Evolutionary conservation across 441 rosid genomes (phyloP), one percentile per base, ranked within the genome.

Genomic region (Sinapis alba): DNA sequence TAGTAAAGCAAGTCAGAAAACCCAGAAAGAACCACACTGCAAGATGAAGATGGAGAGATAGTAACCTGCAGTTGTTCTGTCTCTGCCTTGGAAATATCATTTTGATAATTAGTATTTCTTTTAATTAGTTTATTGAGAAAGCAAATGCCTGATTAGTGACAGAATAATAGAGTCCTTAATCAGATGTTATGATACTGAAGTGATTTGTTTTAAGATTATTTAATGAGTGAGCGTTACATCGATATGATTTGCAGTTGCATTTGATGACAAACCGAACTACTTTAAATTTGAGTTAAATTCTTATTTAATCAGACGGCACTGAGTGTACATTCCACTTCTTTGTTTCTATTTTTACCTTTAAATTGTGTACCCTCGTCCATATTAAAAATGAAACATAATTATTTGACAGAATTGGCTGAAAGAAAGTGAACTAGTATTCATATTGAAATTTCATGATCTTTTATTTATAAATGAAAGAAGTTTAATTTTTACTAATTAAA

Each of bases 61-160:
- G 56, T 73, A 76, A 73, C 79, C 83, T 83, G 83, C 81, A 79
- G 83, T 81, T 28, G 68, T 77, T 73, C 71, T 83, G 77, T 81
- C 76, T 13, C 16, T 75, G 70, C 82, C 60, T 81, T 83, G 88
- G 83, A 78, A 85, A 62, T 67, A 70, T 34, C 75, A 72, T 62
- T 63, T 50, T 32, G 7, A 19, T 59, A 58, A 18, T 6, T n/a
- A 9, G 26, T 56, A 58, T 75, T 9, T n/a, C 16, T 15, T 47
- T 50, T 20, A 30, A 21, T 57, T 47, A 50, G 24, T 50, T 18
- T 50, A 50, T 8, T 7, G 56, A 50, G 56, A 11, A 50, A 16
- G 18, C 23, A 50, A 50, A 18, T 16, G 56, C 23, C 56, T 50
- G 56, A 18, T 18, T 50, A 50, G 56, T 60, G 30, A 59, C 18